Evolutionary conservation across 352 stramenopile species (phyloP).

Genomic region (Phytophthora sojae): DNA sequence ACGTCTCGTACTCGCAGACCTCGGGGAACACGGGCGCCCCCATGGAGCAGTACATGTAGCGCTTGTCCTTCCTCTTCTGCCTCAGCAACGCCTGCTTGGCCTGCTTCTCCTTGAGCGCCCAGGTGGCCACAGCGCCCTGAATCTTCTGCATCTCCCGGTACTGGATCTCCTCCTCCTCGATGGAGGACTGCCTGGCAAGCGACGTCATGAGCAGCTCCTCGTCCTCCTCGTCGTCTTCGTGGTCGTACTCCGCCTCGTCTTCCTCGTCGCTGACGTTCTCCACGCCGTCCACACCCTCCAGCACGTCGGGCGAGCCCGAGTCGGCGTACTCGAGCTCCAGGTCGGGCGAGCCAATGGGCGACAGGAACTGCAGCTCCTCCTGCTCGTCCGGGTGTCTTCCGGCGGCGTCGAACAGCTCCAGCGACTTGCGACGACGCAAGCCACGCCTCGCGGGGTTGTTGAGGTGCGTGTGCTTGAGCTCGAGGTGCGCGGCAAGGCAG

Average conservation of each 20-base stretch:
- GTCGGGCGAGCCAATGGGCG: slow-evolving; percentile 32
- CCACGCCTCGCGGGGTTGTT: slow-evolving; percentile 5
- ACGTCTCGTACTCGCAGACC: slow-evolving; percentile 54
- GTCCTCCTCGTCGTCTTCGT: slow-evolving; percentile 45
- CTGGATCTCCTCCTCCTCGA: slow-evolving; percentile 63
- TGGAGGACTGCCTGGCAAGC: slow-evolving; percentile 46
- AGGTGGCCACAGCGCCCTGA: slow-evolving; percentile 59
- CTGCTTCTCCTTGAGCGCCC: slow-evolving; percentile 57
- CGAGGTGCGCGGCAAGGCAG: slow-evolving; percentile 61
- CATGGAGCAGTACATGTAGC: slow-evolving; percentile 38
- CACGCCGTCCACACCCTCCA: slow-evolving; percentile 50
- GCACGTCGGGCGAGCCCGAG: slow-evolving; percentile 34
- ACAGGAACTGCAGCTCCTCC: slow-evolving; percentile 67
- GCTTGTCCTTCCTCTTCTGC: slow-evolving; percentile 32
- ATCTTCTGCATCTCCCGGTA: slow-evolving; percentile 63
- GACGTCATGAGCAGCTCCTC: slow-evolving; percentile 52
- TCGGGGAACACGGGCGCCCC: slow-evolving; percentile 32
- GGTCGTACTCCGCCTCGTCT: slow-evolving; percentile 33
- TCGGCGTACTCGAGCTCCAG: slow-evolving; percentile 41
- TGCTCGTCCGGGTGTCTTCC: slow-evolving; percentile 15
- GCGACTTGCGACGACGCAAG: slow-evolving; percentile 30
- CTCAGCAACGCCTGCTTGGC: slow-evolving; percentile 48
- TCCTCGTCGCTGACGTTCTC: slow-evolving; percentile 54
- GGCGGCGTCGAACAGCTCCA: slow-evolving; percentile 31
- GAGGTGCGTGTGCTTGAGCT: slow-evolving; percentile 52